Evolutionary conservation across 495 filamentous ascomycete genomes (phyloP), one percentile per base, ranked within the genome.

Genomic region (Aspergillus sclerotioniger): DNA sequence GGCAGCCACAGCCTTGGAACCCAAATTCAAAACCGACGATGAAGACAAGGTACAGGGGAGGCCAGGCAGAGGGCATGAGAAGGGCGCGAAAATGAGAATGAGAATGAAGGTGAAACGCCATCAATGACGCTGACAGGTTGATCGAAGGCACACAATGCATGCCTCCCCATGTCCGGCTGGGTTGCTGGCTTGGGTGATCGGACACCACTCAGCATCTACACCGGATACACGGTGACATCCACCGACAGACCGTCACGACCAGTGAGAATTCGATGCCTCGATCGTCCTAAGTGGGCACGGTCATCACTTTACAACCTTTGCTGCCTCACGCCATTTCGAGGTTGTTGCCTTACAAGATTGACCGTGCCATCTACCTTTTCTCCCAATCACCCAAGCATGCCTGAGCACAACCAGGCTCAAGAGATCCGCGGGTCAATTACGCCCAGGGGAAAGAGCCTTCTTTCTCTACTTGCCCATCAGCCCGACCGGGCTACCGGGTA

Each of bases 171-270:
- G 45, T 55, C 53, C 57, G 53, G 61, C 53, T 61, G 48, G 60
- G 21, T 52, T 43, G 33, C 28, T 54, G 58, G 31, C 53, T 53
- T 51, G 55, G 59, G 57, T 47, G 44, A 54, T 53, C 51, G 47
- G 52, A 56, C 45, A 60, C 61, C 61, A 64, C 50, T 64, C 59
- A 67, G 21, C 31, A 50, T 49, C 49, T 51, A 55, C 48, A 35
- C 59, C 51, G 31, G 50, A 19, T 60, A 61, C 53, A 62, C 53
- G 56, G 58, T 55, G 55, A 63, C 55, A 61, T 60, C 64, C 63
- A 66, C 59, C 47, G 41, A 20, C 47, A 60, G 49, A 46, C 54
- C 47, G 29, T 17, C 39, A 57, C 43, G 31, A 37, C 59, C 59
- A 65, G 43, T 60, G 56, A 62, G 13, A 59, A 59, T 53, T 57